Percentiles rank a stretch among this genome's conserved stretches.
phyloP scores from a whole-genome alignment of 2,329 filamentous ascomycete species.

The Nemania sp. region DNA sequence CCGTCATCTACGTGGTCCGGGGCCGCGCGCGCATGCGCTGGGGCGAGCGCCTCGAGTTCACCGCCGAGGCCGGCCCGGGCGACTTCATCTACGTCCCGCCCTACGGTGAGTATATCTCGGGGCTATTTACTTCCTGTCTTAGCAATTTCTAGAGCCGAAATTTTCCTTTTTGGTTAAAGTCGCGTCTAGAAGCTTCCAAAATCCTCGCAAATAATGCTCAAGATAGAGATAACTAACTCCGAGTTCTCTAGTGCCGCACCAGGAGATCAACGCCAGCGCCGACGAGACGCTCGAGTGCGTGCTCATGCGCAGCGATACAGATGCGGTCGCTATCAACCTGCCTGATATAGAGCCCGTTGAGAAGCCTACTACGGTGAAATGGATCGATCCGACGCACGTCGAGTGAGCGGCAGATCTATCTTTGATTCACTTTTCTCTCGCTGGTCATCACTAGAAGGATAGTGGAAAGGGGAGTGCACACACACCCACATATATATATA shows the following conservation, averaged over 20 bases:
- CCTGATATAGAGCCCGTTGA: constrained; percentile 58
- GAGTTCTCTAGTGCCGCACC: constrained; percentile 60
- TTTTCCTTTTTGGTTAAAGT: too few relatives aligned
- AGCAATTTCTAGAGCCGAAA: too few relatives aligned
- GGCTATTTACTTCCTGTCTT: too few relatives aligned
- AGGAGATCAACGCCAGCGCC: constrained; percentile 59
- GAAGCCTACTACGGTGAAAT: constrained; percentile 57
- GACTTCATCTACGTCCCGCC: constrained; percentile 61
- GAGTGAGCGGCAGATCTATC: constrained; percentile 31
- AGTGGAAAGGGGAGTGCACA: too few relatives aligned
- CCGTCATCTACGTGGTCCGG: constrained; percentile 59
- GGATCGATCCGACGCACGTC: constrained; percentile 59
- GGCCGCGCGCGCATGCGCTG: constrained; percentile 59
- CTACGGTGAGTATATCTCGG: too few relatives aligned
- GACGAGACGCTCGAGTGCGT: constrained; percentile 58
- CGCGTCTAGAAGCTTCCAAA: too few relatives aligned
- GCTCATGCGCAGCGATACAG: constrained; percentile 56
- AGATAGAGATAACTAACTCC: too few relatives aligned
- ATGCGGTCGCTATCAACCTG: constrained; percentile 59
- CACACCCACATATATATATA: too few relatives aligned
- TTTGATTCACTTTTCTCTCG: background rate
- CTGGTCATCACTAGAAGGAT: too few relatives aligned
- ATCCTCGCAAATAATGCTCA: too few relatives aligned
- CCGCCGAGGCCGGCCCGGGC: constrained; percentile 58
- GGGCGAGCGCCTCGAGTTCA: constrained; percentile 59